A percentile compares a stretch with the other conserved stretches of the same genome.
Conservation (phyloP, 345 rosid genomes). For the Hypericum perforatum region DNA sequence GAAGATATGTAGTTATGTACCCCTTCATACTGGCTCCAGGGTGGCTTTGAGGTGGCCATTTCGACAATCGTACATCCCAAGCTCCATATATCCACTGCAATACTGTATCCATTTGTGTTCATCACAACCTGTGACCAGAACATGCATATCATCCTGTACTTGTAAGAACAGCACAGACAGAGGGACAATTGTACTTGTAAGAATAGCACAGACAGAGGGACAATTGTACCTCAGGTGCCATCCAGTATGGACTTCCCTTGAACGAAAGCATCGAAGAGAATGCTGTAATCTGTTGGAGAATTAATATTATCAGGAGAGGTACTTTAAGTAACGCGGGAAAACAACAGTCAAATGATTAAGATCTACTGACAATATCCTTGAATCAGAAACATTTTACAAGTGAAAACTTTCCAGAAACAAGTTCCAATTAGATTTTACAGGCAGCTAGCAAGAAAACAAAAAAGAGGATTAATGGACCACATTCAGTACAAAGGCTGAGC, state of each 20-base stretch:
- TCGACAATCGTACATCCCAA: conserved; percentile 96
- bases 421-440: too few species aligned
- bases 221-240: conserved; percentile 93
- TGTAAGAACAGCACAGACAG: background rate
- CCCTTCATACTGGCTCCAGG: conserved; percentile 98
- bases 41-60: conserved; percentile 95
- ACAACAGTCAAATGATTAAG: background rate
- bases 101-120: conserved; percentile 80
- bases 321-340: too few species aligned
- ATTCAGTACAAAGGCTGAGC: too few species aligned
- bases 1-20: conserved; percentile 35
- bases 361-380: too few species aligned
- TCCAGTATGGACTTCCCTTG: conserved; percentile 99
- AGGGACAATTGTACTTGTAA: background rate
- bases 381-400: too few species aligned
- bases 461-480: too few species aligned
- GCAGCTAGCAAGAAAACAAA: conserved; percentile 1
- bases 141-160: too few species aligned
- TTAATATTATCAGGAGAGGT: conserved; percentile 11
- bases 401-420: too few species aligned
- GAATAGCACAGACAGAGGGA: background rate
- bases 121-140: conserved; percentile 60
- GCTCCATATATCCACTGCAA: conserved; percentile 92
- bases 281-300: conserved; percentile 47
- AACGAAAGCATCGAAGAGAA: conserved; percentile 86